Base-by-base conservation (phyloP, 2,329 filamentous ascomycete genomes). In the Aspergillus sp. region DNA sequence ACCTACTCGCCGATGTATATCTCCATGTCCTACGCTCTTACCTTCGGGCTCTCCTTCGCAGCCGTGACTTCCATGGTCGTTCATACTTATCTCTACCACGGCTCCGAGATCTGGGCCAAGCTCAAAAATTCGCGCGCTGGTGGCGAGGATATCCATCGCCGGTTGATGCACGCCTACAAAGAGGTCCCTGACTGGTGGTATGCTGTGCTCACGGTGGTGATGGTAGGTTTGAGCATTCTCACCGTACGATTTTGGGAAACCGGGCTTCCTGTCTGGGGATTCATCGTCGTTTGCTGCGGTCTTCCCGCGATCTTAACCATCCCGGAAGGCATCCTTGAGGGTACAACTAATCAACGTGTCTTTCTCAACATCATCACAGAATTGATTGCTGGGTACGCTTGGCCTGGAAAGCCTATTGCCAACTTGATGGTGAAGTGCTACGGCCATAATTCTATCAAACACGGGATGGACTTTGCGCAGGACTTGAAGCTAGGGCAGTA, bases 1-100 rank as follows among this genome's bases (percentile, higher is more conserved):
- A 77, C 77, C n/a, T 89, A 89, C 71, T 89, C 86, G 10, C 87
- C 87, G 1, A 77, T 88, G 0, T 89, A 83, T 66, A 76, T 89
- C 14, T 80, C 84, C 0, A 80, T 85, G 0, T 86, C 87, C 58
- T 89, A 77, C 54, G 73, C 74, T 6, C 69, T 79, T 52, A 69
- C 69, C 11, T 80, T 90, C 64, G 87, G 85, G 1, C 74, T 89
- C 7, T 85, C 84, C 0, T 89, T 89, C 65, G 87, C 87, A 6
- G 82, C 86, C 10, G 83, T 89, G 32, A 80, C 84, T 1, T 81
- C 85, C 10, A 83, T 72, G 0, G 63, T 73, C 12, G 64, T 67
- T 1, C 72, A 74, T 47, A 69, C 70, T 12, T 65, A 59, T 3
- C 51, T 75, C 14, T 74, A 65, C 66, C 70, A 75, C 36, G 50